Evolutionary conservation across 1,284 basidiomycete species (phyloP).

Genomic region (Ceratobasidium sp.): DNA sequence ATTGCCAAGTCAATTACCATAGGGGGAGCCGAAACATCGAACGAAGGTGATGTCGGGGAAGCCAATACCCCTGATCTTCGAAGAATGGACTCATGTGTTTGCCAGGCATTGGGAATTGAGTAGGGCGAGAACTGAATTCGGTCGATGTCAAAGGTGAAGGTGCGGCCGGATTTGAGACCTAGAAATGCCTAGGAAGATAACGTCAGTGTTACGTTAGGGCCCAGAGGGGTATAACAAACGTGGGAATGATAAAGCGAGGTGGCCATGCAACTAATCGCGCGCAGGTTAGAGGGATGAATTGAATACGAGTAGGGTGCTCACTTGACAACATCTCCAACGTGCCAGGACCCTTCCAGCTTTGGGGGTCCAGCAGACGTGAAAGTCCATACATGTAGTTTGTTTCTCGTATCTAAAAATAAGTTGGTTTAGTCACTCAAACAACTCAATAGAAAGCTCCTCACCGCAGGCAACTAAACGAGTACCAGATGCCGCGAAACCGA

Average conservation of each 20-base stretch:
- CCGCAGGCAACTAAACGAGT: conserved; percentile 33
- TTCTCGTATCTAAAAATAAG: conserved; percentile 65
- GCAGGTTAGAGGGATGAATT: background rate
- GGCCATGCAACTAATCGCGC: conserved; percentile 62
- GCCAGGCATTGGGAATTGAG: conserved; percentile 78
- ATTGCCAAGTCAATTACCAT: conserved; percentile 67
- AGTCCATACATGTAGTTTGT: conserved; percentile 76
- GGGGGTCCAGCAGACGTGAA: conserved; percentile 66
- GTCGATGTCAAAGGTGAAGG: conserved; percentile 75
- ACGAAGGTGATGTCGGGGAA: conserved; percentile 57
- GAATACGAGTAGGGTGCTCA: conserved; percentile 49
- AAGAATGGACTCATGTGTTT: conserved; percentile 74
- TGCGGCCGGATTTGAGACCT: conserved; percentile 65
- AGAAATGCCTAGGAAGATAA: conserved; percentile 65
- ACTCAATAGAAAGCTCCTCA: background rate
- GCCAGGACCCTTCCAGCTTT: conserved; percentile 63
- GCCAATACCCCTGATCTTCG: conserved; percentile 63
- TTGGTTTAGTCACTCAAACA: background rate
- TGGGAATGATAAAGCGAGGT: conserved; percentile 81
- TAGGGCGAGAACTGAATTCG: conserved; percentile 73
- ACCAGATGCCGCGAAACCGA: conserved; percentile 22
- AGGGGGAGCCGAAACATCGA: conserved; percentile 13
- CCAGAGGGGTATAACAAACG: conserved; percentile 59
- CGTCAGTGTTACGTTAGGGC: conserved; percentile 28
- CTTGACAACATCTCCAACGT: conserved; percentile 64